phyloP scores from a whole-genome alignment of 371 early-diverging fungal genomes.

The Zancudomyces culisetae region DNA sequence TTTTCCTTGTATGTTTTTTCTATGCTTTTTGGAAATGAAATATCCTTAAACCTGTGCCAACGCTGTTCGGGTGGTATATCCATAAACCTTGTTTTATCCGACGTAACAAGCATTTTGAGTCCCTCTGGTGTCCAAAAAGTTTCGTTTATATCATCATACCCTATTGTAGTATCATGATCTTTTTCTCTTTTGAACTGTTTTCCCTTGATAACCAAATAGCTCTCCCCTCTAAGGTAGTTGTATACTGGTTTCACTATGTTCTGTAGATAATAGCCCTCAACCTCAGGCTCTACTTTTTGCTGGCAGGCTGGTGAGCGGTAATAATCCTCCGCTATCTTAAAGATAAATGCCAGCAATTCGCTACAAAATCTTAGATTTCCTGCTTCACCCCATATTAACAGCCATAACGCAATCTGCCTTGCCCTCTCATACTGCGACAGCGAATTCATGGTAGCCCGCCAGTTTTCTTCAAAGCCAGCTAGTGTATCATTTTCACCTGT shows the following conservation, averaged over 20 bases:
- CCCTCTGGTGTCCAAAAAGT: constrained; percentile 61
- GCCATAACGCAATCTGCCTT: constrained; percentile 57
- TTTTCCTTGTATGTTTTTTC: constrained; percentile 73
- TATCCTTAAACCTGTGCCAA: constrained; percentile 37
- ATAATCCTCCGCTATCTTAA: constrained; percentile 41
- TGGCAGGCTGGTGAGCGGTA: constrained; percentile 24
- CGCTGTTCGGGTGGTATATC: constrained; percentile 42
- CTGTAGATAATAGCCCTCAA: constrained; percentile 50
- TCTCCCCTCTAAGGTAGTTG: constrained; percentile 52
- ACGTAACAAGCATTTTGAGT: constrained; percentile 34
- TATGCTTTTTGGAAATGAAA: constrained; percentile 52
- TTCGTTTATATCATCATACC: constrained; percentile 82
- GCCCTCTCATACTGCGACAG: constrained; percentile 49
- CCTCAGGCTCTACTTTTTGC: constrained; percentile 25
- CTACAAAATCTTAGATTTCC: constrained; percentile 57
- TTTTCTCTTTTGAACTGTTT: constrained; percentile 54
- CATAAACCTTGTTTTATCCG: constrained; percentile 33
- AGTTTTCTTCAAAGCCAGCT: constrained; percentile 37
- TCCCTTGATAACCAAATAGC: constrained; percentile 46
- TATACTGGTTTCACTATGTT: constrained; percentile 59
- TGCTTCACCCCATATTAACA: constrained; percentile 78
- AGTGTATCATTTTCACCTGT: constrained; percentile 22
- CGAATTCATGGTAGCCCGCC: constrained; percentile 48
- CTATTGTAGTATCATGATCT: constrained; percentile 60
- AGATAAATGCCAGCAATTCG: constrained; percentile 67